A percentile compares a stretch with the other conserved stretches of the same genome.
These are phyloP conservation scores for Backusella luteola DNA, from an alignment of 192 early-diverging fungal species.

Conservation along the genomic window DNA sequence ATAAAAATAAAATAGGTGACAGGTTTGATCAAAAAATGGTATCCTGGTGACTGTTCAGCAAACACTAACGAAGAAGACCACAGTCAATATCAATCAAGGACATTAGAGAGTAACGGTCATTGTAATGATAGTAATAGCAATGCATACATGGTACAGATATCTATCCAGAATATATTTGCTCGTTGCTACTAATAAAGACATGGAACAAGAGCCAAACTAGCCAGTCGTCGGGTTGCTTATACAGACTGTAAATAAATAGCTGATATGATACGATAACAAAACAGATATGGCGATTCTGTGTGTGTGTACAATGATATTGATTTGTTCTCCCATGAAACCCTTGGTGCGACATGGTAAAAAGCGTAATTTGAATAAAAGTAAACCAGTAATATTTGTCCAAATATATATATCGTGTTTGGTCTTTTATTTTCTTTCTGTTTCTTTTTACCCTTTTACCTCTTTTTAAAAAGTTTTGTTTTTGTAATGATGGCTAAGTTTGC, in stretches of 20 bases:
- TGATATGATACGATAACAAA: no score
- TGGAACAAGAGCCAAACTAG: no score
- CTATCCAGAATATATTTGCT: no score
- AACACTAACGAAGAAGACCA: no score
- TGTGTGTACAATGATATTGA: background rate
- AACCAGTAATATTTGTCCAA: background rate
- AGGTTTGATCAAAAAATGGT: background rate
- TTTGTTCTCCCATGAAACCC: background rate
- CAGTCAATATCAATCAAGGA: no score
- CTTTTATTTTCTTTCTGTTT: background rate
- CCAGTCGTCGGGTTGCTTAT: no score
- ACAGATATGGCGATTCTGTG: no score
- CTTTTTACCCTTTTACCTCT: conserved; percentile 3
- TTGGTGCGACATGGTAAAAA: background rate
- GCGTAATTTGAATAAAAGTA: background rate
- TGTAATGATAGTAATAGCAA: no score
- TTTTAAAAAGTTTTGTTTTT: background rate
- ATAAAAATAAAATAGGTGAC: background rate
- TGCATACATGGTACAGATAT: no score
- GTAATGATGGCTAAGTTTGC: conserved; percentile 16
- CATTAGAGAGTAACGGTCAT: background rate
- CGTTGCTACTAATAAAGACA: no score
- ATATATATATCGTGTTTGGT: background rate
- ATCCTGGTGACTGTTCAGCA: background rate
- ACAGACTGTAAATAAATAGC: no score